Conservation (phyloP, 2,329 filamentous ascomycete species). For the Fusarium caatingaense region DNA sequence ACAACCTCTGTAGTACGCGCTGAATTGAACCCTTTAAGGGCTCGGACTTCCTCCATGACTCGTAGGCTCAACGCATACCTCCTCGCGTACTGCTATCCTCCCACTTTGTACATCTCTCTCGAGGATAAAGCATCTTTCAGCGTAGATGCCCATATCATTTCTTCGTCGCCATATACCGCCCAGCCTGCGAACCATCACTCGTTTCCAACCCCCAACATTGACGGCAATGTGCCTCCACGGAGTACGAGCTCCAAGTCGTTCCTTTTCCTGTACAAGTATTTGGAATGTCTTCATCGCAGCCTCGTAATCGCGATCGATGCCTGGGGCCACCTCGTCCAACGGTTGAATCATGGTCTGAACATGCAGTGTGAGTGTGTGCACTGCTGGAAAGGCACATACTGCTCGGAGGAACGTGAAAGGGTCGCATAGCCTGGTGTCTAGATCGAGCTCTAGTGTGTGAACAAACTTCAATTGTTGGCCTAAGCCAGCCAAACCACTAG, state of each 20-base stretch:
- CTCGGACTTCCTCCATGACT: slow-evolving; percentile 41
- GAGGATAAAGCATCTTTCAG: slow-evolving; percentile 61
- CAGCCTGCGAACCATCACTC: slow-evolving; percentile 57
- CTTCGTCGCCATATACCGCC: slow-evolving; percentile 55
- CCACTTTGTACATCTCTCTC: slow-evolving; percentile 45
- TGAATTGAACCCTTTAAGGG: slow-evolving; percentile 23
- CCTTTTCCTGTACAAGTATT: slow-evolving; percentile 49
- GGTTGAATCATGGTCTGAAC: slow-evolving; percentile 57
- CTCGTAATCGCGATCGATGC: slow-evolving; percentile 53
- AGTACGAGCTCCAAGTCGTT: slow-evolving; percentile 16
- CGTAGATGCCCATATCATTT: slow-evolving; percentile 57
- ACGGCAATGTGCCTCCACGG: slow-evolving; percentile 57
- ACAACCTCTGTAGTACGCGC: not conserved
- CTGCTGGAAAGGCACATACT: slow-evolving; percentile 53
- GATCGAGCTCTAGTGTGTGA: slow-evolving; percentile 59
- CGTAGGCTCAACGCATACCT: slow-evolving; percentile 44
- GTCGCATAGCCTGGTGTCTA: slow-evolving; percentile 56
- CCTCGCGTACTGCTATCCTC: slow-evolving; percentile 43
- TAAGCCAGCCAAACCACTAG: slow-evolving; percentile 51
- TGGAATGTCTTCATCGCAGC: slow-evolving; percentile 51
- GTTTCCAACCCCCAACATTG: slow-evolving; percentile 62
- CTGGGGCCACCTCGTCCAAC: slow-evolving; percentile 43
- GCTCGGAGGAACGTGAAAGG: slow-evolving; percentile 53
- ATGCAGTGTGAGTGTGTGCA: slow-evolving; percentile 58
- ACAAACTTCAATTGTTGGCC: slow-evolving; percentile 49